A percentile compares a stretch with the other conserved stretches of the same genome.
Evolutionary conservation across 768 basidiomycete species (phyloP).

Genomic region (Boletus rubroflammeus): DNA sequence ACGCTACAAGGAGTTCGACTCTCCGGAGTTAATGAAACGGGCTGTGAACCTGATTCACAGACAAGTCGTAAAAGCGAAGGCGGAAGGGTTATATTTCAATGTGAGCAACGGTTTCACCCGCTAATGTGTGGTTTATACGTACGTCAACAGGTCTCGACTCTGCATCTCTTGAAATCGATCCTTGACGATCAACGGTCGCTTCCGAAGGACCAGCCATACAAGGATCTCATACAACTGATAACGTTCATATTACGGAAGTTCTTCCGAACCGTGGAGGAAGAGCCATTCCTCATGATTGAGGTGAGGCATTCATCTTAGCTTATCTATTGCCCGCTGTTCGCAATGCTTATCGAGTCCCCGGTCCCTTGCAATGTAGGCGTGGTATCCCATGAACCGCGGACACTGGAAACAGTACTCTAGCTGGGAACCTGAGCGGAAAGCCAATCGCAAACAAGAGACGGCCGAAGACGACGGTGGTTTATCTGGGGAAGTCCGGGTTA

Average conservation of each 20-base stretch:
- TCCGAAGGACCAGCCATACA: slow-evolving; percentile 73
- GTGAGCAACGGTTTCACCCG: slow-evolving; percentile 39
- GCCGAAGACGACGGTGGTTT: slow-evolving; percentile 38
- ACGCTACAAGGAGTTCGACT: slow-evolving; percentile 76
- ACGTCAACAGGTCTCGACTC: slow-evolving; percentile 72
- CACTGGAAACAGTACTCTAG: slow-evolving; percentile 85
- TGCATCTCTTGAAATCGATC: slow-evolving; percentile 85
- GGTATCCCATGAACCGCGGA: slow-evolving; percentile 86
- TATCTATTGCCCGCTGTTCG: slow-evolving; percentile 15
- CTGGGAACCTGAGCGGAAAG: slow-evolving; percentile 57
- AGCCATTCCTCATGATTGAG: slow-evolving; percentile 86
- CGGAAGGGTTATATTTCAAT: slow-evolving; percentile 95
- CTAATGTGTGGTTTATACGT: slow-evolving; percentile 8
- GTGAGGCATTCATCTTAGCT: slow-evolving; percentile 44
- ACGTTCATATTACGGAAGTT: slow-evolving; percentile 87
- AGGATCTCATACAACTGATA: slow-evolving; percentile 81
- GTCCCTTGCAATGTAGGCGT: slow-evolving; percentile 47
- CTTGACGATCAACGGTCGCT: slow-evolving; percentile 76
- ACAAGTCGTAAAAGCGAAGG: slow-evolving; percentile 85
- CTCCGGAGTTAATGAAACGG: slow-evolving; percentile 81
- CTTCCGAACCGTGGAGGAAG: slow-evolving; percentile 86
- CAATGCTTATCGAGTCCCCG: slow-evolving; percentile 19
- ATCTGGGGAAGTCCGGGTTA: slow-evolving; percentile 72
- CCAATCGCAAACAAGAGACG: slow-evolving; percentile 29
- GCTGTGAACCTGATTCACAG: slow-evolving; percentile 88